Evolutionary conservation across 2,329 filamentous ascomycete genomes (phyloP).

Genomic region (Neofusicoccum laricinum): DNA sequence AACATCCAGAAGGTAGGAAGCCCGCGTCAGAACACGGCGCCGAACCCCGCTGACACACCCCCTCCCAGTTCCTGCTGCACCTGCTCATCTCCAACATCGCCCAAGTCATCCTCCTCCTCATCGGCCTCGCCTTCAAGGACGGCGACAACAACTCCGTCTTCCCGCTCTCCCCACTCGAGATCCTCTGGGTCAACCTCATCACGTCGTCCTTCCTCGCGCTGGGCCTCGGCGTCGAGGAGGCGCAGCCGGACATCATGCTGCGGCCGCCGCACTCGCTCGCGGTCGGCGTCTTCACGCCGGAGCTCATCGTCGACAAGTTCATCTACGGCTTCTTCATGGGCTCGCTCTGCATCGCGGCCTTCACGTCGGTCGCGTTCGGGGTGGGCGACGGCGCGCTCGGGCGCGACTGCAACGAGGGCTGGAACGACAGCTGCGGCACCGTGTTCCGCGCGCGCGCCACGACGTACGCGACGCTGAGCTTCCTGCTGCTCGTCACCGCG

Average conservation of each 20-base stretch:
- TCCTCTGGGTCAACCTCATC: constrained; percentile 49
- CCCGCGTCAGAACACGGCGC: background rate
- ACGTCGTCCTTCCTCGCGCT: constrained; percentile 48
- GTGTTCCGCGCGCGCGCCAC: constrained; percentile 46
- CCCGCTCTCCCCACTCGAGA: constrained; percentile 46
- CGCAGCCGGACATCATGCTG: constrained; percentile 45
- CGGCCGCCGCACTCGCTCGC: constrained; percentile 43
- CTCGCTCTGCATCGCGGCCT: constrained; percentile 43
- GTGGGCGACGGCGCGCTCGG: constrained; percentile 43
- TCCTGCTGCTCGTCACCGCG: constrained; percentile 45
- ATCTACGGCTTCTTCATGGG: constrained; percentile 49
- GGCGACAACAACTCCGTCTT: constrained; percentile 42
- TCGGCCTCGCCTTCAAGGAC: constrained; percentile 48
- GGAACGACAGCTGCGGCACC: constrained; percentile 40
- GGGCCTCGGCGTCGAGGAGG: constrained; percentile 46
- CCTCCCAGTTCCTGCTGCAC: constrained; percentile 42
- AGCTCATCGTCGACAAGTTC: constrained; percentile 48
- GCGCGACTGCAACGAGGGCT: constrained; percentile 43
- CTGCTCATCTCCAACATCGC: constrained; percentile 49
- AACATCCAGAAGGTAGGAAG: constrained; percentile 36
- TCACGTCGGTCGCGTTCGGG: constrained; percentile 44
- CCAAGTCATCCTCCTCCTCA: constrained; percentile 46
- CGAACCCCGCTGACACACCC: background rate
- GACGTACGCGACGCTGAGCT: constrained; percentile 44
- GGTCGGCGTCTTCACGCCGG: constrained; percentile 44